Percentiles rank a stretch among this genome's conserved stretches.
These are phyloP conservation scores for Psilocybe cyanescens DNA, from an alignment of 768 basidiomycete species.

Conservation along the genomic window DNA sequence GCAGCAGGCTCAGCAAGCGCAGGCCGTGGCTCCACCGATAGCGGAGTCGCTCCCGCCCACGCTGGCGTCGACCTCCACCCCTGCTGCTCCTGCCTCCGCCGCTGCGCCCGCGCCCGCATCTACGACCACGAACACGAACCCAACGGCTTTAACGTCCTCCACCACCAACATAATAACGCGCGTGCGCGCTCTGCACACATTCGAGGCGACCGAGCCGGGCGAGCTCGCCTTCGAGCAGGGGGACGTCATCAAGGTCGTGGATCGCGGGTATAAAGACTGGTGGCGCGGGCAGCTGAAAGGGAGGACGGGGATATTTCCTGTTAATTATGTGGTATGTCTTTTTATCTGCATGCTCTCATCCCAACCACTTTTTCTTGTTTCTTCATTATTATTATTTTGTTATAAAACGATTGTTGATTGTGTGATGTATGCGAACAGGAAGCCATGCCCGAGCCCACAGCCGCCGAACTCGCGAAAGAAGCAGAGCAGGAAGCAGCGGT, in stretches of 20 bases:
- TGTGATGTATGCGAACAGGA: slow-evolving; percentile 48
- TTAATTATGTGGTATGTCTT: slow-evolving; percentile 87
- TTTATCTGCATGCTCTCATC: not conserved
- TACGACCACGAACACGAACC: slow-evolving; percentile 16
- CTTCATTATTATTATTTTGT: not conserved
- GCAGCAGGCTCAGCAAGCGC: not conserved
- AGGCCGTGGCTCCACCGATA: not conserved
- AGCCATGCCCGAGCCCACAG: slow-evolving; percentile 83
- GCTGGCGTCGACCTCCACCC: not conserved
- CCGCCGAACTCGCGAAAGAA: slow-evolving; percentile 76
- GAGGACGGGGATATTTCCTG: slow-evolving; percentile 93
- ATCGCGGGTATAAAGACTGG: slow-evolving; percentile 95
- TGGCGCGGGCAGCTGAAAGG: slow-evolving; percentile 93
- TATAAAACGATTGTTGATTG: not conserved
- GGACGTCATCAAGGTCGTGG: slow-evolving; percentile 93
- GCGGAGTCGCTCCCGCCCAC: slow-evolving; percentile 1
- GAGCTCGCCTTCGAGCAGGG: slow-evolving; percentile 93
- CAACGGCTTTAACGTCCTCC: slow-evolving; percentile 20
- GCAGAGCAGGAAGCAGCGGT: slow-evolving; percentile 87
- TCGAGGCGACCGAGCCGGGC: slow-evolving; percentile 85
- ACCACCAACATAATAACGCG: slow-evolving; percentile 64
- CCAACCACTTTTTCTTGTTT: not conserved
- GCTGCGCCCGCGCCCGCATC: slow-evolving; percentile 10
- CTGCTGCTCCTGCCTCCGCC: slow-evolving; percentile 8
- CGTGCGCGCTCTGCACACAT: slow-evolving; percentile 87